Evolutionary conservation across 2,329 filamentous ascomycete genomes (phyloP), one percentile per base, ranked within the genome.

Genomic region (Biscogniauxia mediterranea): DNA sequence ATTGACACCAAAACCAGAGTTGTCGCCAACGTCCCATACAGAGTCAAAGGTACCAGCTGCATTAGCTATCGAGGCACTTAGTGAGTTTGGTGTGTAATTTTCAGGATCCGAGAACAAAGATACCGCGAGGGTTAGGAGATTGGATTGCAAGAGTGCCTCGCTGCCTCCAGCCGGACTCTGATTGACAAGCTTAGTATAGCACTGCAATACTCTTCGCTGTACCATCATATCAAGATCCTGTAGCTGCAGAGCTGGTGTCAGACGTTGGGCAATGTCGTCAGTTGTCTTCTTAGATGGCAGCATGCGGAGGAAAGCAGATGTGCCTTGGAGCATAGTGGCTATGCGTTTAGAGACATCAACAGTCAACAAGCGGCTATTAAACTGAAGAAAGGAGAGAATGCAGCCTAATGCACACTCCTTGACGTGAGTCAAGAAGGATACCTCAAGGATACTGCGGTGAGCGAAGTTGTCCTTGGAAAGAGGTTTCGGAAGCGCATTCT

Each of bases 11-110:
- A 97, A 98, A 0, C 93, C 94, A 69, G 89, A 93, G 71, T 98
- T 98, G 74, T 99, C 95, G 8, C 89, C 90, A 6, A 97, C 86
- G 64, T 98, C 94, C 95, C 95, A 99, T 49, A 99, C 86, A 0
- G 88, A 93, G 70, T 99, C 95, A 70, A 98, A 97, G 2, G 88
- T 90, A 5, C 91, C 92, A 1, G 93, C 91, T 17, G 93, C 91
- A 67, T 89, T 95, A 19, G 94, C 94, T 70, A 99, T 97, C 0
- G 93, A 92, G 15, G 92, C 90, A 70, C 94, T 96, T 54, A 98
- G 75, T 1, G 93, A 94, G 69, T 87, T 94, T 17, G 91, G 89
- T 0, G 88, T 87, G 72, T 96, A 96, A 69, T 92, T 92, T 61
- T 96, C 92, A 0, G 94, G 93, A 69, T 98, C 93, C 0, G 95